Percentiles rank a stretch among this genome's conserved stretches.
Conservation (phyloP, 2,329 filamentous ascomycete species). For the Calonectria hawksworthii region DNA sequence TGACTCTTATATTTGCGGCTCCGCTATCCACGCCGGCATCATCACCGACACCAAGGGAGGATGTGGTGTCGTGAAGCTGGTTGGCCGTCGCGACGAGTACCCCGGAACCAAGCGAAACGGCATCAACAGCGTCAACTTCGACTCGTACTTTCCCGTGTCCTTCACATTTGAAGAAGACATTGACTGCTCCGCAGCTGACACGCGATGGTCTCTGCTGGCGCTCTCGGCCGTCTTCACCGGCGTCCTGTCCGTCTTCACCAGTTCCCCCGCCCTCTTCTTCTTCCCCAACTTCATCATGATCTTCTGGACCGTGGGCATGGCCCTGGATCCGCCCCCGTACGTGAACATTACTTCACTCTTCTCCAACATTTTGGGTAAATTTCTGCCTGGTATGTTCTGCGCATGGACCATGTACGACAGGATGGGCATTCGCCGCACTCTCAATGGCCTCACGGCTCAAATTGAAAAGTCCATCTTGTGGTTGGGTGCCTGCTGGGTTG, state of each 20-base stretch:
- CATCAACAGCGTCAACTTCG: constrained; percentile 83
- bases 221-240: constrained; percentile 86
- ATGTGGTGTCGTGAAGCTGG: constrained; percentile 83
- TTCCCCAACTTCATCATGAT: constrained; percentile 84
- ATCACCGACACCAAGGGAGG: constrained; percentile 80
- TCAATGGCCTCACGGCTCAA: constrained; percentile 82
- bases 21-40: constrained; percentile 87
- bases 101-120: constrained; percentile 76
- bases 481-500: constrained; percentile 92
- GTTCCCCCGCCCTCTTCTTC: constrained; percentile 85
- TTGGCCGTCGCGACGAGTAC: constrained; percentile 77
- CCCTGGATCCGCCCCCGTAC: constrained; percentile 85
- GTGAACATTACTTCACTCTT: constrained; percentile 78
- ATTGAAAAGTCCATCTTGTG: constrained; percentile 92
- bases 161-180: constrained; percentile 81
- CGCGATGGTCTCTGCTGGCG: constrained; percentile 86
- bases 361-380: constrained; percentile 83
- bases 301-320: constrained; percentile 92
- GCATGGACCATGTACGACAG: constrained; percentile 90
- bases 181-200: constrained; percentile 79
- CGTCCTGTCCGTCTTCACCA: constrained; percentile 84
- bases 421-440: constrained; percentile 80
- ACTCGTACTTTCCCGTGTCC: constrained; percentile 90
- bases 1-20: constrained; percentile 88
- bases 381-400: constrained; percentile 89